A percentile compares a stretch with the other conserved stretches of the same genome.
Evolutionary conservation across 2,329 filamentous ascomycete genomes (phyloP).

Genomic region (Ophiocordyceps camponoti-saundersi): DNA sequence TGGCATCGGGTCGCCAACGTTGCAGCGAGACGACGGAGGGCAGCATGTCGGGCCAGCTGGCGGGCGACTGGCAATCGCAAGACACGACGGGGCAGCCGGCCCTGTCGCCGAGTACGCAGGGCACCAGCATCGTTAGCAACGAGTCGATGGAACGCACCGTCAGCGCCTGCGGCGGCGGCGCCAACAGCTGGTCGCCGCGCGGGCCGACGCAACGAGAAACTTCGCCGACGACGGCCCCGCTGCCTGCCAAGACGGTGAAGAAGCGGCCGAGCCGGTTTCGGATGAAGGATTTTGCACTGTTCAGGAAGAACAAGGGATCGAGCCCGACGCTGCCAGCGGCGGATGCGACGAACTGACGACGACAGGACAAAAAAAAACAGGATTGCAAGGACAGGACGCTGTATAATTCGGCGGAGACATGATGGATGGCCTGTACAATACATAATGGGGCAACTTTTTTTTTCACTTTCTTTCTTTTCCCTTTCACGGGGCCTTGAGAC

Average conservation of each 20-base stretch:
- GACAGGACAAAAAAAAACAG: background rate
- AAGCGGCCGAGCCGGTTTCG: constrained; percentile 48
- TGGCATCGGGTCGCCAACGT: constrained; percentile 30
- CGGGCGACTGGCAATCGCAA: constrained; percentile 45
- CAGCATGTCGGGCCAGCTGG: constrained; percentile 33
- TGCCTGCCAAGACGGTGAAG: constrained; percentile 28
- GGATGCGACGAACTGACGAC: constrained; percentile 14
- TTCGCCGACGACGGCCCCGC: constrained; percentile 5
- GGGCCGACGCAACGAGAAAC: constrained; percentile 5
- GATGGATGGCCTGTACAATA: background rate
- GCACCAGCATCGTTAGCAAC: constrained; percentile 46
- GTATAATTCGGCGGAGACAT: background rate
- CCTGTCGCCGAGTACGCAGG: constrained; percentile 46
- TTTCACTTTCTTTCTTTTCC: background rate
- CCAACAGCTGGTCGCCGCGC: constrained; percentile 19
- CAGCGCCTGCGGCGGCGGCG: constrained; percentile 19
- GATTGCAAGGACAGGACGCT: background rate
- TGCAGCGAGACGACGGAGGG: constrained; percentile 46
- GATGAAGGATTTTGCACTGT: constrained; percentile 43
- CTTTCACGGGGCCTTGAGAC: background rate
- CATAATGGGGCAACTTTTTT: background rate
- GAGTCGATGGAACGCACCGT: constrained; percentile 35
- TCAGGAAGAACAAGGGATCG: constrained; percentile 32
- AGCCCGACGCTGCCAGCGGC: constrained; percentile 15
- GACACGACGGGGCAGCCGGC: constrained; percentile 47